These are phyloP conservation scores for Lecanicillium sp. DNA, from an alignment of 2,329 filamentous ascomycete genomes.

Conservation along the genomic window DNA sequence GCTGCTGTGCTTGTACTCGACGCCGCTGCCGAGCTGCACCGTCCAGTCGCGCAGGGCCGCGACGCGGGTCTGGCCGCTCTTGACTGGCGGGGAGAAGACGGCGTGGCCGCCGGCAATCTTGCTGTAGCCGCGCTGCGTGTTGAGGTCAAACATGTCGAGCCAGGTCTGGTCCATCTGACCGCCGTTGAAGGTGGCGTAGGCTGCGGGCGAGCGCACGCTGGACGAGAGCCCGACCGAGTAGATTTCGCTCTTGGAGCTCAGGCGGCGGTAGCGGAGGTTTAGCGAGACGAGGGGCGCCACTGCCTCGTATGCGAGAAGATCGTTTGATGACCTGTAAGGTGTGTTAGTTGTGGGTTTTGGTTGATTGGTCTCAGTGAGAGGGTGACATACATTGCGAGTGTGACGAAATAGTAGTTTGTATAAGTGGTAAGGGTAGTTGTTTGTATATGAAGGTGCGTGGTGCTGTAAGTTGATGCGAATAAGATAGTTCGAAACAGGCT, in stretches of 20 bases:
- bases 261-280: slow-evolving; percentile 18
- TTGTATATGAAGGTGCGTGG: no score
- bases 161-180: slow-evolving; percentile 23
- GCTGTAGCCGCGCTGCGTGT: slow-evolving; percentile 17
- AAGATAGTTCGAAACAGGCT: no score
- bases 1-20: slow-evolving; percentile 22
- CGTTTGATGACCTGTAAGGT: not conserved
- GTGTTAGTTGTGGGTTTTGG: slow-evolving; percentile 1
- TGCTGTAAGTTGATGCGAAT: no score
- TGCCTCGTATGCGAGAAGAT: slow-evolving; percentile 4
- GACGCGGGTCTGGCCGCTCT: slow-evolving; percentile 11
- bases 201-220: slow-evolving; percentile 13
- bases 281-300: slow-evolving; percentile 13
- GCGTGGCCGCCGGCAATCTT: slow-evolving; percentile 24
- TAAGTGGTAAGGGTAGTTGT: slow-evolving; percentile 3
- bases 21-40: slow-evolving; percentile 19
- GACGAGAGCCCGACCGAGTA: slow-evolving; percentile 22
- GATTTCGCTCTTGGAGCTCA: slow-evolving; percentile 23
- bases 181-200: slow-evolving; percentile 22
- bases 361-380: not conserved
- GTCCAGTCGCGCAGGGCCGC: slow-evolving; percentile 24
- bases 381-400: not conserved
- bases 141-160: slow-evolving; percentile 26
- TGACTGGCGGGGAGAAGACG: slow-evolving; percentile 16
- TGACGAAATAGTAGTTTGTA: slow-evolving; percentile 1